A percentile compares a stretch with the other conserved stretches of the same genome.
These are phyloP conservation scores for Moringa oleifera DNA, from an alignment of 345 rosid species.

Conservation along the genomic window DNA sequence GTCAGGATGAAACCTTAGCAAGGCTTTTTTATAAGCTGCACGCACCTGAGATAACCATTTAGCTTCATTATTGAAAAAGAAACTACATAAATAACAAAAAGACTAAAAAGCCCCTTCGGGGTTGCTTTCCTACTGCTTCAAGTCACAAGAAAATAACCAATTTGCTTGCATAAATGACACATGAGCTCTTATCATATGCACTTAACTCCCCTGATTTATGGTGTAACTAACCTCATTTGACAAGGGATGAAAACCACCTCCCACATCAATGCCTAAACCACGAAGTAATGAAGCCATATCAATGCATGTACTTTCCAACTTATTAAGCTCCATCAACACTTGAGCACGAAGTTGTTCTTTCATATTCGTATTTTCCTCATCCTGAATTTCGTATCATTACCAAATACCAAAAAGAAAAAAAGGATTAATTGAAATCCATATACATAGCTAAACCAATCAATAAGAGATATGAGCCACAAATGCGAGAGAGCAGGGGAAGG, in stretches of 20 bases:
- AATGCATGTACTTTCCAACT: slow-evolving; percentile 48
- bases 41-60: slow-evolving; percentile 51
- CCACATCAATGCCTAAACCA: slow-evolving; percentile 61
- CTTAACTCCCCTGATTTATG: not conserved
- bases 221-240: slow-evolving; percentile 50
- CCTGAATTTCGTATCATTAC: slow-evolving; percentile 33
- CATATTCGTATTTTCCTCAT: slow-evolving; percentile 66
- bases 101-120: no score
- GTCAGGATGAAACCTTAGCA: slow-evolving; percentile 81
- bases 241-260: slow-evolving; percentile 45
- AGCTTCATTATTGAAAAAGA: slow-evolving; percentile 1
- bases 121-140: no score
- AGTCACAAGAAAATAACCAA: not conserved
- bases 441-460: not conserved
- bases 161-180: no score
- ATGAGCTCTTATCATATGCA: not conserved
- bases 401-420: not conserved
- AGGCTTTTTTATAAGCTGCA: slow-evolving; percentile 67
- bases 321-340: slow-evolving; percentile 51
- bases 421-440: not conserved
- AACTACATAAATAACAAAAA: not conserved
- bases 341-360: slow-evolving; percentile 64
- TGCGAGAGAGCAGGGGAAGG: not conserved
- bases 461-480: not conserved
- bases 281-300: slow-evolving; percentile 78